Conservation (phyloP, 2,329 filamentous ascomycete species). For the Plectosphaerella sp. region DNA sequence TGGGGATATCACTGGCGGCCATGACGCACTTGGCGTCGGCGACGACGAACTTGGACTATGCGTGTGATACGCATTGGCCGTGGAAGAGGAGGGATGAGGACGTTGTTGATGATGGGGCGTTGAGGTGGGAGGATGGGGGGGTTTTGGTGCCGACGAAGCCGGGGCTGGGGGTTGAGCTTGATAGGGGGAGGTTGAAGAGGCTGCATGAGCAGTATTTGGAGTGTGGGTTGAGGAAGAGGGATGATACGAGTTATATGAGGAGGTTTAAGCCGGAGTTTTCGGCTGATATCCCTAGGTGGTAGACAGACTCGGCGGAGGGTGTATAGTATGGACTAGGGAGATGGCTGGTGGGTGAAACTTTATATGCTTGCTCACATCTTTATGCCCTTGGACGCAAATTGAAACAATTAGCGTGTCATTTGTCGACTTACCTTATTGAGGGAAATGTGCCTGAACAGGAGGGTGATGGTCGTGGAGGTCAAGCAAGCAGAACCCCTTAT, state of each 20-base stretch:
- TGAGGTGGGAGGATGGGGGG: constrained; percentile 30
- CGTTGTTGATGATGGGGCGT: constrained; percentile 28
- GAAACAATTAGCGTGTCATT: no score
- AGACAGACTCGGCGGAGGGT: background rate
- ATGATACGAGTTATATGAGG: constrained; percentile 31
- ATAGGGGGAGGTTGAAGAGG: constrained; percentile 25
- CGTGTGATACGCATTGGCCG: constrained; percentile 39
- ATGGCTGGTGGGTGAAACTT: no score
- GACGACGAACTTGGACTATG: constrained; percentile 35
- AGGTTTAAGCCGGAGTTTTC: constrained; percentile 29
- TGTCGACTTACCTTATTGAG: no score
- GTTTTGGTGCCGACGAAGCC: constrained; percentile 27
- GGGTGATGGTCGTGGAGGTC: no score
- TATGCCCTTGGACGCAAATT: no score
- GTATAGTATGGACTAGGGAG: no score
- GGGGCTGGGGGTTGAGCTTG: constrained; percentile 31
- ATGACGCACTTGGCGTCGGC: constrained; percentile 38
- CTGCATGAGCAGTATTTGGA: constrained; percentile 32
- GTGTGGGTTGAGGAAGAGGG: constrained; percentile 28
- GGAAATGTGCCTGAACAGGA: no score
- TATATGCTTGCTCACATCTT: no score
- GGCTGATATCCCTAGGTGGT: constrained; percentile 26
- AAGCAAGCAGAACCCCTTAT: no score
- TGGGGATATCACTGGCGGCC: constrained; percentile 35
- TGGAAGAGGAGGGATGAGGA: constrained; percentile 38